These are phyloP conservation scores for Heterobasidion parviporum DNA, from an alignment of 1,284 basidiomycete species.

Conservation along the genomic window DNA sequence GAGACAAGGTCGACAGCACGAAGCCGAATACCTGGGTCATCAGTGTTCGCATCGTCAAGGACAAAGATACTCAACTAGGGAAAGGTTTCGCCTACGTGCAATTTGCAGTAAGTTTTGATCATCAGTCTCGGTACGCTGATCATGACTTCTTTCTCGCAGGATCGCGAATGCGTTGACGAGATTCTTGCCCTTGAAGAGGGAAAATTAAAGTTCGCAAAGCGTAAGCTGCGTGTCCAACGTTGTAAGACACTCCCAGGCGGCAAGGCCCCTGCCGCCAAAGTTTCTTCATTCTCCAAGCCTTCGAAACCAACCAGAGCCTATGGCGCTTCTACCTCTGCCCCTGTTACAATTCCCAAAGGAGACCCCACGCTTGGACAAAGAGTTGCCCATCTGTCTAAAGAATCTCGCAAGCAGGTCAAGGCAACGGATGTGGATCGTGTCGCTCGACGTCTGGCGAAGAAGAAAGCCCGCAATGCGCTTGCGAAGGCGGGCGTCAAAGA, in stretches of 20 bases:
- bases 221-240: conserved; percentile 78
- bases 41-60: conserved; percentile 82
- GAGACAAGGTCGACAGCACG: background rate
- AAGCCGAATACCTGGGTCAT: conserved; percentile 63
- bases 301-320: conserved; percentile 14
- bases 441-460: conserved; percentile 82
- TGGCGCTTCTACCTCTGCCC: background rate
- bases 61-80: conserved; percentile 91
- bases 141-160: conserved; percentile 35
- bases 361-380: conserved; percentile 74
- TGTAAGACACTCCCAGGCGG: conserved; percentile 58
- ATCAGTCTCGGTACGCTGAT: background rate
- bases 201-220: conserved; percentile 84
- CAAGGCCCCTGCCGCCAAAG: conserved; percentile 11
- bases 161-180: conserved; percentile 85
- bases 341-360: conserved; percentile 51
- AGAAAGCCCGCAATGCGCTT: conserved; percentile 56
- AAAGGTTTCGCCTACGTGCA: conserved; percentile 97
- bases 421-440: conserved; percentile 69
- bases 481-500: conserved; percentile 15
- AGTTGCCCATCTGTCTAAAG: conserved; percentile 72
- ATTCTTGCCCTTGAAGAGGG: conserved; percentile 66
- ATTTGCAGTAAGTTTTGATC: conserved; percentile 56
- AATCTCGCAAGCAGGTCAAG: conserved; percentile 79
- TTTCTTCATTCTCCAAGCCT: conserved; percentile 8